A percentile compares a stretch with the other conserved stretches of the same genome.
Conservation (phyloP, 139 green algal genomes). For the Eudorina sp. region DNA sequence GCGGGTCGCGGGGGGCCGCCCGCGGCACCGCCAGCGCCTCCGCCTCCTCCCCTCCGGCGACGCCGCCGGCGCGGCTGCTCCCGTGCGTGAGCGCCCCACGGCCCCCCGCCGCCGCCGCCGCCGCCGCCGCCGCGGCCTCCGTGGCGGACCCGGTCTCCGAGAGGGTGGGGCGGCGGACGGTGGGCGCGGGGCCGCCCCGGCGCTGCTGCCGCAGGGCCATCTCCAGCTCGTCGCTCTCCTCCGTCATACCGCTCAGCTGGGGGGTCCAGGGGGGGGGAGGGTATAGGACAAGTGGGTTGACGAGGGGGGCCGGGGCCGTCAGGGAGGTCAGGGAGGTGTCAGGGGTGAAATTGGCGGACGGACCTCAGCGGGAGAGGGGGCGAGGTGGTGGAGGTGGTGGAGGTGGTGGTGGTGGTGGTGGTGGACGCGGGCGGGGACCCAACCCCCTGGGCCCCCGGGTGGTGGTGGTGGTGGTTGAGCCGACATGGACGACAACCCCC, state of each 20-base stretch:
- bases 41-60: not conserved
- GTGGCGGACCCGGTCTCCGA: slow-evolving; percentile 17
- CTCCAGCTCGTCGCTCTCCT: slow-evolving; percentile 61
- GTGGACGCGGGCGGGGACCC: not conserved
- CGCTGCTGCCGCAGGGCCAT: slow-evolving; percentile 42
- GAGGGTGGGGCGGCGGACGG: not conserved
- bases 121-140: not conserved
- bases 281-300: no score
- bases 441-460: not conserved
- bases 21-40: not conserved
- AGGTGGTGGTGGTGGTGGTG: not conserved
- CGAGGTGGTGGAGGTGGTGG: not conserved
- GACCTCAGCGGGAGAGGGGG: not conserved
- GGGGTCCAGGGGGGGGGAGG: no score
- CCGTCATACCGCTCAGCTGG: slow-evolving; percentile 41
- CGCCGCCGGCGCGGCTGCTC: slow-evolving; percentile 7
- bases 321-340: no score
- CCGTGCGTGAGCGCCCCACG: not conserved
- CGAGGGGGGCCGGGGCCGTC: no score
- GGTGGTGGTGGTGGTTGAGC: no score
- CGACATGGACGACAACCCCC: not conserved
- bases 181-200: not conserved
- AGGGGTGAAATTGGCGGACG: no score
- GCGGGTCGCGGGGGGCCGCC: slow-evolving; percentile 20
- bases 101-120: not conserved